These are phyloP conservation scores for Golubevia pallescens DNA, from an alignment of 1,284 basidiomycete genomes.

Conservation along the genomic window DNA sequence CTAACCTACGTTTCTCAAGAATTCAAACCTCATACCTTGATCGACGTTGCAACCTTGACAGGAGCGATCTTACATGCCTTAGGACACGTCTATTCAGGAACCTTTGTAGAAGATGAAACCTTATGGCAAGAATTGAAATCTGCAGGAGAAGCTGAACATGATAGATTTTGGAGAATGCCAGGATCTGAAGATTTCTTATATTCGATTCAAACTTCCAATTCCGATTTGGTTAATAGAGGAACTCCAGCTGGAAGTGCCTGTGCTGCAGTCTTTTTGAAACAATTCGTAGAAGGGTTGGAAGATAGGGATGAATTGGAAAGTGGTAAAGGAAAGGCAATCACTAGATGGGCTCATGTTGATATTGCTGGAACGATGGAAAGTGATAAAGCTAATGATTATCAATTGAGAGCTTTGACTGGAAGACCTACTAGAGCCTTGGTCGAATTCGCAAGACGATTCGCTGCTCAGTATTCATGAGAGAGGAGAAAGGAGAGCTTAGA, in stretches of 20 bases:
- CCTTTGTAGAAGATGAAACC: constrained; percentile 72
- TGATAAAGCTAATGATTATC: constrained; percentile 71
- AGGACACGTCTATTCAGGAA: constrained; percentile 78
- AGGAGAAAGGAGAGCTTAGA: constrained; percentile 2
- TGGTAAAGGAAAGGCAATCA: constrained; percentile 18
- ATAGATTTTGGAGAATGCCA: constrained; percentile 65
- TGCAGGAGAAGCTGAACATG: constrained; percentile 75
- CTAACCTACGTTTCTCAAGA: constrained; percentile 81
- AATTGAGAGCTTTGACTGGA: constrained; percentile 79
- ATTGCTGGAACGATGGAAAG: constrained; percentile 79
- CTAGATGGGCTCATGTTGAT: constrained; percentile 82
- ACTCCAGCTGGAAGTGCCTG: constrained; percentile 77
- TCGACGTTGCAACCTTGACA: constrained; percentile 85
- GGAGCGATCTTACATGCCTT: constrained; percentile 68
- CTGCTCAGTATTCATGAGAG: constrained; percentile 15
- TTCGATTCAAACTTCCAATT: constrained; percentile 79
- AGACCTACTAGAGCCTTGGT: constrained; percentile 74
- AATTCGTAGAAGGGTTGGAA: constrained; percentile 70
- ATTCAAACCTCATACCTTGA: constrained; percentile 80
- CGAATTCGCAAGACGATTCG: constrained; percentile 63
- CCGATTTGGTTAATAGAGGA: constrained; percentile 84
- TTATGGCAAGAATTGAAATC: constrained; percentile 74
- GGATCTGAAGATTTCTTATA: constrained; percentile 78
- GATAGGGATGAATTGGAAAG: constrained; percentile 67
- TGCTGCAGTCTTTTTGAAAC: constrained; percentile 84